Evolutionary conservation across 179 eudicot genomes (phyloP).

Genomic region (Drosera spatulata): DNA sequence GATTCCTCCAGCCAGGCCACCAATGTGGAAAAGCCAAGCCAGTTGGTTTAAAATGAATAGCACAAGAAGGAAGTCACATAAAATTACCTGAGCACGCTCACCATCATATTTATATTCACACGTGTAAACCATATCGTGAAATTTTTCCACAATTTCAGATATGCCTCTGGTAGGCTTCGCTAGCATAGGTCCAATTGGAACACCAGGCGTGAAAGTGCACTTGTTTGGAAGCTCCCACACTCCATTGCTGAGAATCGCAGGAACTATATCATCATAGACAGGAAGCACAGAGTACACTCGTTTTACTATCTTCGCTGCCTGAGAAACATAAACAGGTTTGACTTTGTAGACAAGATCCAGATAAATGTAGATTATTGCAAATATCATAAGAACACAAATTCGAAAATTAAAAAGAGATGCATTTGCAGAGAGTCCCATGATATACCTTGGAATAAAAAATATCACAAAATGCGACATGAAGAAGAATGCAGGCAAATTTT

Average conservation of each 20-base stretch:
- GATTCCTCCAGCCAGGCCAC: slow-evolving; percentile 1
- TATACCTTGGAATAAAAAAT: too few relatives aligned
- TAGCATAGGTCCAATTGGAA: slow-evolving; percentile 95
- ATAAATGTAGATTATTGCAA: not conserved
- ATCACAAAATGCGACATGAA: too few relatives aligned
- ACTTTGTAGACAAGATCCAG: not conserved
- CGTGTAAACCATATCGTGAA: slow-evolving; percentile 79
- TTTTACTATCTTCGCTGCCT: slow-evolving; percentile 86
- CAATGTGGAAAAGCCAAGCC: not conserved
- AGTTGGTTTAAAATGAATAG: slow-evolving; percentile 1
- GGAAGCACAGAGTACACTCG: slow-evolving; percentile 91
- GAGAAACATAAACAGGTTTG: slow-evolving; percentile 12
- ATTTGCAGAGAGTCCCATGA: too few relatives aligned
- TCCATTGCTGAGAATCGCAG: slow-evolving; percentile 73
- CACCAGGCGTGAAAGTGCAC: slow-evolving; percentile 75
- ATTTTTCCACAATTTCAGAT: slow-evolving; percentile 84
- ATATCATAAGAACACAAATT: not conserved
- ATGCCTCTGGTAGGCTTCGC: slow-evolving; percentile 93
- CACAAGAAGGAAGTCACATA: not conserved
- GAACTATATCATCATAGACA: slow-evolving; percentile 71
- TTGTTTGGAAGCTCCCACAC: slow-evolving; percentile 75
- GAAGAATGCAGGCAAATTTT: not conserved
- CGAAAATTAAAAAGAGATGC: too few relatives aligned
- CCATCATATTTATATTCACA: slow-evolving; percentile 99
- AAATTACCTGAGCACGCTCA: slow-evolving; percentile 92